A percentile compares a stretch with the other conserved stretches of the same genome.
These are phyloP conservation scores for Aurinia saxatilis DNA, from an alignment of 345 rosid species.

Conservation along the genomic window DNA sequence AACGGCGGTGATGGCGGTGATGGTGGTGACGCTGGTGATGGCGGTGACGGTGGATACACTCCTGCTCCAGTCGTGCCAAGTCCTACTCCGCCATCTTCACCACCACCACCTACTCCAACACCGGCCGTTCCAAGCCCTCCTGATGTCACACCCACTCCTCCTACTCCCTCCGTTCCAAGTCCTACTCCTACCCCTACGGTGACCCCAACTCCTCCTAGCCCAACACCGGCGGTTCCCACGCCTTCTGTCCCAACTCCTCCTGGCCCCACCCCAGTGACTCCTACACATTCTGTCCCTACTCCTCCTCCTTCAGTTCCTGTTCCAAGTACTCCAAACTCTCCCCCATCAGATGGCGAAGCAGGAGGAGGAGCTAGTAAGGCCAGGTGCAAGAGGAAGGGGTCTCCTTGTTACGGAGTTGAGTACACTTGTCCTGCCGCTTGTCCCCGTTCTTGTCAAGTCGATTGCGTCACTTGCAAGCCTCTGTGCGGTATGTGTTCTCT, in stretches of 20 bases:
- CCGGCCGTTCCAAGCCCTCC: neutral
- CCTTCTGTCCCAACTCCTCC: conserved; percentile 5
- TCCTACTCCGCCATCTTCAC: conserved; percentile 13
- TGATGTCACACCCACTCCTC: neutral
- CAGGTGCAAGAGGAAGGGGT: conserved; percentile 32
- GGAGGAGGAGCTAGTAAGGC: conserved; percentile 26
- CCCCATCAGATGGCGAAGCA: conserved; percentile 18
- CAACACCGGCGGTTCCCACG: conserved; percentile 1
- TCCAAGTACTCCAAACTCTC: neutral
- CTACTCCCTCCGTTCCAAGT: neutral
- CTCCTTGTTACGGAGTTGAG: conserved; percentile 38
- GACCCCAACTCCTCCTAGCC: neutral
- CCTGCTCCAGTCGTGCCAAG: neutral
- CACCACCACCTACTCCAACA: conserved; percentile 7
- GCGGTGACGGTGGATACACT: conserved; percentile 8
- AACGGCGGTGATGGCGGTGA: neutral
- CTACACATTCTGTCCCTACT: neutral
- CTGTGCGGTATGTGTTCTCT: conserved; percentile 40
- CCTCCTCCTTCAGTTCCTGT: conserved; percentile 5
- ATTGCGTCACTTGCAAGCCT: conserved; percentile 58
- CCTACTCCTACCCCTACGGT: conserved; percentile 12
- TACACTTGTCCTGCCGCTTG: conserved; percentile 41
- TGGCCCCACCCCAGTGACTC: neutral
- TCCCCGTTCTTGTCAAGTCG: conserved; percentile 45
- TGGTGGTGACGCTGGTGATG: too few species aligned